Percentiles rank a stretch among this genome's conserved stretches.
These are phyloP conservation scores for Nothopassalora personata DNA, from an alignment of 2,329 filamentous ascomycete genomes.

Conservation along the genomic window DNA sequence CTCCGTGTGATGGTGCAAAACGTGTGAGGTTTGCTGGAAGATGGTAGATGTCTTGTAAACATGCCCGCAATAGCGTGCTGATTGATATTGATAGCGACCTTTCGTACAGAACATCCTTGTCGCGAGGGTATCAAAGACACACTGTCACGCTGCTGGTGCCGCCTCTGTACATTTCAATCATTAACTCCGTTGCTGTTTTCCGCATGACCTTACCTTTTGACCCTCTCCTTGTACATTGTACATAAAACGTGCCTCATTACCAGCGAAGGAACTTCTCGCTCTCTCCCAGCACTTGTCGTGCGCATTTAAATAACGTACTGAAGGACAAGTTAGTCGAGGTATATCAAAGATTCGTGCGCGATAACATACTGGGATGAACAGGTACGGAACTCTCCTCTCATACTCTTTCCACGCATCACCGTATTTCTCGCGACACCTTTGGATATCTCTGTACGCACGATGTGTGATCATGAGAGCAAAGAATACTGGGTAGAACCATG, in stretches of 20 bases:
- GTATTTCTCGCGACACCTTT: conserved; percentile 71
- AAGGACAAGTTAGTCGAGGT: conserved; percentile 6
- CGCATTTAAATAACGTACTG: conserved; percentile 19
- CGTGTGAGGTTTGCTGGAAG: neutral
- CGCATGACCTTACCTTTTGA: neutral
- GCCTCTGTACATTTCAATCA: neutral
- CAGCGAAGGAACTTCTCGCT: neutral
- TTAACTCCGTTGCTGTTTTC: neutral
- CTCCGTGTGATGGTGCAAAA: neutral
- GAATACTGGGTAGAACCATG: conserved; percentile 85
- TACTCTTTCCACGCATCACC: conserved; percentile 79
- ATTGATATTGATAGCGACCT: neutral
- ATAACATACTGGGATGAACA: conserved; percentile 64
- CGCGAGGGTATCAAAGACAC: conserved; percentile 1
- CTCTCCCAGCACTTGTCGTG: neutral
- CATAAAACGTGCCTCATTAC: neutral
- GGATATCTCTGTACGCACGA: conserved; percentile 68
- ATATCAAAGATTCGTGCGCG: neutral
- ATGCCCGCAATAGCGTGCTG: neutral
- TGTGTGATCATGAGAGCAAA: conserved; percentile 76
- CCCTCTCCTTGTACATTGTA: neutral
- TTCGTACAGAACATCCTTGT: neutral
- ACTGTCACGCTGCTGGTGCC: neutral
- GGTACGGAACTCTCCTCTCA: conserved; percentile 70
- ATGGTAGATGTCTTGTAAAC: neutral